Evolutionary conservation across 805 yeast species (phyloP), one percentile per base, ranked within the genome.

Genomic region (Ogataea henricii): DNA sequence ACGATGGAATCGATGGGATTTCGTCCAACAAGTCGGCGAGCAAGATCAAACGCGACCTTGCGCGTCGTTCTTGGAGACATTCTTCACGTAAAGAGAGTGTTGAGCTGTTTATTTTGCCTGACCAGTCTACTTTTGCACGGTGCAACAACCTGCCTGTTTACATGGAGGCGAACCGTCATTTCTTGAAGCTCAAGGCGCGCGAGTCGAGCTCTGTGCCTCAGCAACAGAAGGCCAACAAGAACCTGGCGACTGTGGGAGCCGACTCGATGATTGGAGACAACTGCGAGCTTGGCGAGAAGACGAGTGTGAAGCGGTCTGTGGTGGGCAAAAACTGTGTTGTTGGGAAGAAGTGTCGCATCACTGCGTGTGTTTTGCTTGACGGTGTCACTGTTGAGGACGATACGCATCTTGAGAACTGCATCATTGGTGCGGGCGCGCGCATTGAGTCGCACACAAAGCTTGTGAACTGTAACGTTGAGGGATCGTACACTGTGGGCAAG

Each of bases 51-150:
- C 80, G 98, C 60, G 96, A 90, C 60, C 68, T 92, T 48, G 95
- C 96, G 3, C 80, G 98, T 66, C 80, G 96, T 53, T 85, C 96
- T 1, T 94, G 99, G 99, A 79, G 78, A 58, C 96, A 90, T 63
- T 73, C 85, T 0, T 58, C 61, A 5, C 62, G 67, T 8, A 73
- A 74, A 52, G 88, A 83, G 46, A 78, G 83, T 0, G 78, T 94
- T 14, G 86, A 86, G 3, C 72, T 92, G 57, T 78, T 85, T 53
- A 76, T 83, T 20, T 64, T 91, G 22, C 96, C 97, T 3, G 72
- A 77, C 23, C 79, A 82, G 49, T 80, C 86, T 10, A 71, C 77
- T 2, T 91, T 91, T 60, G 76, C 88, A 50, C 79, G 98, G 56
- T 77, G 87, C 41, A 90, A 89, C 63, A 88, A 84, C 62, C 71